phyloP scores from a whole-genome alignment of 2,329 filamentous ascomycete genomes.

The Plectosphaerella cucumerina region DNA sequence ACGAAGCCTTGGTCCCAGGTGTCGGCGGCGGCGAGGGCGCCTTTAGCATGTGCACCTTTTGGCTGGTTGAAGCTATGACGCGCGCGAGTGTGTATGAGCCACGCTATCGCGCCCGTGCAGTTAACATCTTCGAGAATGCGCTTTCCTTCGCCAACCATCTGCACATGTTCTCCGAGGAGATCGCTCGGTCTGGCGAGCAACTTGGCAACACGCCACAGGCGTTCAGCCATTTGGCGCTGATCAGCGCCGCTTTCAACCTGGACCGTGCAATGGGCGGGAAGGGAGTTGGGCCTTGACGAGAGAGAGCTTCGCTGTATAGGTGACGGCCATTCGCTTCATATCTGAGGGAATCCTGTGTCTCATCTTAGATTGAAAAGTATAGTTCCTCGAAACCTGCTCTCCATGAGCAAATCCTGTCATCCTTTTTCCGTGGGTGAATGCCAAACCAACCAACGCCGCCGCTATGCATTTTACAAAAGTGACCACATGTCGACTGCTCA shows the following conservation, averaged over 20 bases:
- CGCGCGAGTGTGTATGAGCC: slow-evolving; percentile 61
- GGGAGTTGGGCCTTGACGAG: background rate
- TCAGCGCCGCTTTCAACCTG: slow-evolving; percentile 74
- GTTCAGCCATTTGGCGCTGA: slow-evolving; percentile 71
- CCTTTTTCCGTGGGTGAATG: background rate
- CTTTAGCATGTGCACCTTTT: slow-evolving; percentile 80
- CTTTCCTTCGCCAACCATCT: slow-evolving; percentile 72
- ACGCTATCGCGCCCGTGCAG: slow-evolving; percentile 58
- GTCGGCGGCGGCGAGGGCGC: slow-evolving; percentile 72
- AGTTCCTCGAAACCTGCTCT: background rate
- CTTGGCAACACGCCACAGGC: slow-evolving; percentile 77
- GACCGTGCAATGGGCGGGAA: slow-evolving; percentile 43
- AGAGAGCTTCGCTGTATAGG: background rate
- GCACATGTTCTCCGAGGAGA: slow-evolving; percentile 76
- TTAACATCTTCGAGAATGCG: slow-evolving; percentile 75
- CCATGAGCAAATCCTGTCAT: background rate
- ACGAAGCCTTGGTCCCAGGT: slow-evolving; percentile 34
- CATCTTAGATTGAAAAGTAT: background rate
- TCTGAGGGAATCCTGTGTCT: no score
- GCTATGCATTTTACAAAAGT: slow-evolving; percentile 11
- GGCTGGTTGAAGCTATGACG: slow-evolving; percentile 75
- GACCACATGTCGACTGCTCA: no score
- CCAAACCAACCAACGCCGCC: slow-evolving; percentile 7
- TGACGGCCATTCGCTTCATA: no score
- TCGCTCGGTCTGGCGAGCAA: slow-evolving; percentile 70